Conservation (phyloP, 2,329 filamentous ascomycete species). For the Ascochyta fabae region DNA sequence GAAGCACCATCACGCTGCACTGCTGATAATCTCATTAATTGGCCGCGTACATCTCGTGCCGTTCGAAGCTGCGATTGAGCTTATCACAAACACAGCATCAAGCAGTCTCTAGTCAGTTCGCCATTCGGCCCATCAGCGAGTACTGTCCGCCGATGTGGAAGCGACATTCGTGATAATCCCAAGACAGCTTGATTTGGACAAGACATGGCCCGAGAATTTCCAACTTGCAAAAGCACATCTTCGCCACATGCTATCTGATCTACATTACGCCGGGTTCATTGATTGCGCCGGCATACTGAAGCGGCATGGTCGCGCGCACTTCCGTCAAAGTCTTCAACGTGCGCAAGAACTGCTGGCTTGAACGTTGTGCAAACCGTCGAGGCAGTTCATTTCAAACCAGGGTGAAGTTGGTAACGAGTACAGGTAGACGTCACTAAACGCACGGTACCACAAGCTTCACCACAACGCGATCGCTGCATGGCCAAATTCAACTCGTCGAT, state of each 20-base stretch:
- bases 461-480: not conserved
- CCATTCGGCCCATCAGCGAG: not conserved
- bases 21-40: not conserved
- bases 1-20: not conserved
- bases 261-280: not conserved
- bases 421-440: not conserved
- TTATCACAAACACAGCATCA: not conserved
- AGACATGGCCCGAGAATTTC: not conserved
- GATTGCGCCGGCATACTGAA: not conserved
- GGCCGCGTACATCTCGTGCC: not conserved
- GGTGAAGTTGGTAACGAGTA: not conserved
- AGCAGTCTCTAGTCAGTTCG: not conserved
- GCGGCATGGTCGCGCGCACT: not conserved
- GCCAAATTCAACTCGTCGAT: not conserved
- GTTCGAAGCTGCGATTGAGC: not conserved
- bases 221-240: not conserved
- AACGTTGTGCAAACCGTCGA: not conserved
- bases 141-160: not conserved
- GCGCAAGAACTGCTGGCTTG: not conserved
- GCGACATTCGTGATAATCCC: not conserved
- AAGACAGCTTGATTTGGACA: not conserved
- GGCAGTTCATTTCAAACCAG: not conserved
- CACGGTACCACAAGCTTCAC: not conserved
- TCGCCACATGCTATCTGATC: not conserved
- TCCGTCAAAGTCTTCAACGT: not conserved